Evolutionary conservation across 768 basidiomycete species (phyloP).

Genomic region (Leccinum sublutescens): DNA sequence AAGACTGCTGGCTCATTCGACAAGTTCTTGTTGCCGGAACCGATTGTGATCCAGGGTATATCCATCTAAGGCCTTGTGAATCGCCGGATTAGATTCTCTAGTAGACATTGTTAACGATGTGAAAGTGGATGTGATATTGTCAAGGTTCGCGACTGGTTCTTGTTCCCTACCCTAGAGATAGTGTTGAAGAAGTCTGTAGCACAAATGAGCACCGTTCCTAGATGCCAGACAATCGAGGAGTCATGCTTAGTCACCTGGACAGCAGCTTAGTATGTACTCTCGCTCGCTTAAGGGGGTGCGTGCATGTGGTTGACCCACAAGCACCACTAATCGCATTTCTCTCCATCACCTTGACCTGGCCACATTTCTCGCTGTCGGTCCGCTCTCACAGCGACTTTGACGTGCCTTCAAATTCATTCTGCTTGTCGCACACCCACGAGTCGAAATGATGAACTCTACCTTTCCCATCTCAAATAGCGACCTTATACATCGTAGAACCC

Average conservation of each 20-base stretch:
- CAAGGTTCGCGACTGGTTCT: not conserved
- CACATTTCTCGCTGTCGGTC: conserved; percentile 2
- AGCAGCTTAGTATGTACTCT: not conserved
- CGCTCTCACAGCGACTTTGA: conserved; percentile 14
- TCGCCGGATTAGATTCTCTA: not conserved
- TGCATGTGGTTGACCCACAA: conserved; percentile 1
- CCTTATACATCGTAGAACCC: conserved; percentile 34
- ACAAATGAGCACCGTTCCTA: not conserved
- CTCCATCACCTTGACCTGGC: conserved; percentile 10
- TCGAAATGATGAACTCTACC: conserved; percentile 20
- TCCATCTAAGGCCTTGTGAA: conserved; percentile 10
- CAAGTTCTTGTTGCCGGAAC: conserved; percentile 27
- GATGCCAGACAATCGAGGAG: too few relatives aligned
- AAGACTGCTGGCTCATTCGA: conserved; percentile 56
- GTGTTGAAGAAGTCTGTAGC: not conserved
- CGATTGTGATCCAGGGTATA: conserved; percentile 17
- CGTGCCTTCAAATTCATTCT: conserved; percentile 1
- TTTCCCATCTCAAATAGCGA: conserved; percentile 10
- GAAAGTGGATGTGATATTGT: not conserved
- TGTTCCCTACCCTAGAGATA: not conserved
- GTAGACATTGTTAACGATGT: not conserved
- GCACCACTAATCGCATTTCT: not conserved
- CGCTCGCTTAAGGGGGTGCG: not conserved
- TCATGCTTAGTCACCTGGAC: conserved; percentile 26
- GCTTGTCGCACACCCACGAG: not conserved